A percentile compares a stretch with the other conserved stretches of the same genome.
These are phyloP conservation scores for Kondoa malvinella DNA, from an alignment of 768 basidiomycete species.

Conservation along the genomic window DNA sequence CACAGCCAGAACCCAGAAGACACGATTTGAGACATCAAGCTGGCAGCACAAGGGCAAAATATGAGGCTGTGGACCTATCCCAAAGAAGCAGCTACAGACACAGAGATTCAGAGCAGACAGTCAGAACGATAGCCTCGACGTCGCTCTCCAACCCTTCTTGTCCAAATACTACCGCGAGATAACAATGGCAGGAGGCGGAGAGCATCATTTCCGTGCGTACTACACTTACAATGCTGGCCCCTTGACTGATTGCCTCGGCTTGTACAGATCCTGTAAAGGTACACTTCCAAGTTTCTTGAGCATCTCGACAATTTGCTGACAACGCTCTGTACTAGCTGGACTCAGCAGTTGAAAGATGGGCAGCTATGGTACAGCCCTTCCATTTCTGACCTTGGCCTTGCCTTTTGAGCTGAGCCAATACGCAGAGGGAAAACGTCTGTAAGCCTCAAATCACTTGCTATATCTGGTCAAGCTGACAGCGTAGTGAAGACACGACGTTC, in stretches of 20 bases:
- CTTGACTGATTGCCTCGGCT: not conserved
- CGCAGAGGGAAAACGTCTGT: slow-evolving; percentile 19
- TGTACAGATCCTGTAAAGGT: slow-evolving; percentile 5
- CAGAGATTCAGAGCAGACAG: too few species aligned
- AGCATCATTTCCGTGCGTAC: slow-evolving; percentile 4
- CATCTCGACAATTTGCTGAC: not conserved
- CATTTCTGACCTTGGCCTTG: not conserved
- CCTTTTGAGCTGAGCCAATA: not conserved
- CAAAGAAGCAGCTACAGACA: too few species aligned
- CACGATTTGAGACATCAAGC: too few species aligned
- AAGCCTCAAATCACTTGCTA: not conserved
- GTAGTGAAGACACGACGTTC: slow-evolving; percentile 9
- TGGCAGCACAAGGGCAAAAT: too few species aligned
- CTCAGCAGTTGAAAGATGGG: not conserved
- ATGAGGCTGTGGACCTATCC: too few species aligned
- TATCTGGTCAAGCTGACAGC: not conserved
- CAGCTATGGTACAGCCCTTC: not conserved
- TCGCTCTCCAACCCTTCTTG: too few species aligned
- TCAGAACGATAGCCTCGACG: too few species aligned
- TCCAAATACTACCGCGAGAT: not conserved
- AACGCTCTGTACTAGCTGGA: not conserved
- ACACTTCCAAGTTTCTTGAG: not conserved
- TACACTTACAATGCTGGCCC: not conserved
- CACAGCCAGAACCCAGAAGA: too few species aligned
- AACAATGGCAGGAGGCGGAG: slow-evolving; percentile 1